These are phyloP conservation scores for Neoascochyta sp. DNA, from an alignment of 2,329 filamentous ascomycete species.

Conservation along the genomic window DNA sequence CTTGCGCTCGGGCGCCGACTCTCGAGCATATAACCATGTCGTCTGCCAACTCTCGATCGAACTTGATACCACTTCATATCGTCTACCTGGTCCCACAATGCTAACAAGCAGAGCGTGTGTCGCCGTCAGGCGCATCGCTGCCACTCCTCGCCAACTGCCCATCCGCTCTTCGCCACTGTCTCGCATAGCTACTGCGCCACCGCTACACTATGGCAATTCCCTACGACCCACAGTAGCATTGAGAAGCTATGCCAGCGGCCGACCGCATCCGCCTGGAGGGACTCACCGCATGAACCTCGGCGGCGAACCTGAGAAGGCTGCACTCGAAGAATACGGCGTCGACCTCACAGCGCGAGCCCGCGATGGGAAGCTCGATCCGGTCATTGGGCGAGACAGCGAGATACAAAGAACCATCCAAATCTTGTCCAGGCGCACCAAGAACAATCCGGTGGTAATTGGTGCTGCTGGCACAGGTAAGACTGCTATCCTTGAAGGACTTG, in stretches of 20 bases:
- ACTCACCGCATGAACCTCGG: constrained; percentile 92
- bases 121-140: constrained; percentile 34
- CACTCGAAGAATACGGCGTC: constrained; percentile 85
- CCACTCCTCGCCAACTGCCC: constrained; percentile 13
- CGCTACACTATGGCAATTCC: constrained; percentile 3
- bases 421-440: constrained; percentile 87
- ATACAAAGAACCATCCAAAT: constrained; percentile 95
- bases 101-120: constrained; percentile 35
- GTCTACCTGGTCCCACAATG: constrained; percentile 22
- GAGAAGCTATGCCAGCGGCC: constrained; percentile 56
- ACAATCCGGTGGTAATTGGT: constrained; percentile 92
- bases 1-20: constrained; percentile 18
- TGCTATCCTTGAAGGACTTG: constrained; percentile 84
- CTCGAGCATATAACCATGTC: constrained; percentile 22
- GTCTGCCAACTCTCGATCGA: constrained; percentile 3
- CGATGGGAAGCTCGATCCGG: constrained; percentile 88
- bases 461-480: constrained; percentile 91
- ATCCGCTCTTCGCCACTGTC: constrained; percentile 20
- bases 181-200: constrained; percentile 17
- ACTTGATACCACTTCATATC: constrained; percentile 5
- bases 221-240: constrained; percentile 42
- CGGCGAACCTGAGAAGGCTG: constrained; percentile 72
- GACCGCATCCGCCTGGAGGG: constrained; percentile 81
- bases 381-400: constrained; percentile 87
- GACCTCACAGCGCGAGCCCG: constrained; percentile 83